Base-by-base conservation (phyloP, 805 yeast genomes). In the Yamadazyma endophytica region DNA sequence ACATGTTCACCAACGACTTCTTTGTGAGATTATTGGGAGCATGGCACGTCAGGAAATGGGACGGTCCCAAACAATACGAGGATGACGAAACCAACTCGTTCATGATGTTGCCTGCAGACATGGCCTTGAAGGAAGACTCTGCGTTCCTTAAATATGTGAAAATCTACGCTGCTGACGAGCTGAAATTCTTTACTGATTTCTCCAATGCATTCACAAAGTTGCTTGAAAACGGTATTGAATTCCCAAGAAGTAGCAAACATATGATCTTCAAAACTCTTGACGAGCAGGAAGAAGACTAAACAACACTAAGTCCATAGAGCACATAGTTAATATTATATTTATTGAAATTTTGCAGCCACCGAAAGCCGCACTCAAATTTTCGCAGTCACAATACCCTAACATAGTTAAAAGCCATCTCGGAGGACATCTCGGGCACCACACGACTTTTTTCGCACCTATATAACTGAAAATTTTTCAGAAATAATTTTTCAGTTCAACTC, bases 261-360 rank as follows among this genome's bases (percentile, higher is more conserved):
- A 62, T 64, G 47, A 50, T 50, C 26, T 80, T 82, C 58, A 68
- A 78, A 56, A 79, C 90, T 21, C 59, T 84, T 37, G 88, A 81
- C 24, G 88, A 82, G 31, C 88, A 82, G 63, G 75, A 63, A 19
- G 40, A 39, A 8, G 32, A n/a, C n/a, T n/a, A n/a, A n/a, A n/a
- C n/a, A n/a, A n/a, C n/a, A n/a, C 21, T 19, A n/a, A n/a, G n/a
- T n/a, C n/a, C n/a, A n/a, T n/a, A n/a, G n/a, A n/a, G n/a, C n/a
- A n/a, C n/a, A n/a, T n/a, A n/a, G n/a, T n/a, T n/a, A n/a, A n/a
- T n/a, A n/a, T n/a, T n/a, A n/a, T n/a, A n/a, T n/a, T n/a, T n/a
- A n/a, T n/a, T n/a, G n/a, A n/a, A n/a, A n/a, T n/a, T n/a, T n/a
- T n/a, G n/a, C n/a, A n/a, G n/a, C n/a, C n/a, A n/a, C n/a, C n/a